Conservation (phyloP, 805 yeast genomes). For the Torulaspora delbrueckii region DNA sequence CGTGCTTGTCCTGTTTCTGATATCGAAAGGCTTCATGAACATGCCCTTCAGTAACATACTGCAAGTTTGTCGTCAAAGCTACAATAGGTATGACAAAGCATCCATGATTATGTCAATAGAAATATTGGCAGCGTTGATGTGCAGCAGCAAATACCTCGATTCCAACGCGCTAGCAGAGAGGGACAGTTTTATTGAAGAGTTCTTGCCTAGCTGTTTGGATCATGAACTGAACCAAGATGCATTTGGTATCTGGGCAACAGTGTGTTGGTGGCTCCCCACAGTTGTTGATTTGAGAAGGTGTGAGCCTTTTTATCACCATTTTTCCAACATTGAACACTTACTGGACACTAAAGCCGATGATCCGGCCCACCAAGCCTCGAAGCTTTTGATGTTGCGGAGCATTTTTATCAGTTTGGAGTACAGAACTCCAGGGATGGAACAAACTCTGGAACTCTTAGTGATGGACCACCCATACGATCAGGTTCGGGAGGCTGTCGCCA, state of each 20-base stretch:
- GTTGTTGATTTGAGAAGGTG: constrained; percentile 65
- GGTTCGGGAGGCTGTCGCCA: constrained; percentile 65
- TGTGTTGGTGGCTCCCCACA: constrained; percentile 68
- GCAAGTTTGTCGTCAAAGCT: constrained; percentile 44
- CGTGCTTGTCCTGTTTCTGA: constrained; percentile 45
- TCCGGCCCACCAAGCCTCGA: constrained; percentile 60
- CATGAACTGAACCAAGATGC: constrained; percentile 71
- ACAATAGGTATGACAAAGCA: constrained; percentile 64
- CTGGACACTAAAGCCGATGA: constrained; percentile 50
- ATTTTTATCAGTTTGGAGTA: constrained; percentile 48
- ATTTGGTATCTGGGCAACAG: constrained; percentile 65
- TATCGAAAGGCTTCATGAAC: constrained; percentile 38
- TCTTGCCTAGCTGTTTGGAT: constrained; percentile 44
- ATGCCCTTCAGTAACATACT: constrained; percentile 50
- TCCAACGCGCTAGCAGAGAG: constrained; percentile 35
- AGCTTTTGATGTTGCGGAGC: constrained; percentile 48
- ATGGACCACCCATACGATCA: constrained; percentile 64
- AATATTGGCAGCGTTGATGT: constrained; percentile 56
- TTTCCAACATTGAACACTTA: constrained; percentile 41
- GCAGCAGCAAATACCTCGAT: constrained; percentile 44
- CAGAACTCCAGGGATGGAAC: constrained; percentile 49
- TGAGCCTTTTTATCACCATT: constrained; percentile 44
- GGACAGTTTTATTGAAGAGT: constrained; percentile 44
- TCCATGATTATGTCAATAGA: constrained; percentile 74
- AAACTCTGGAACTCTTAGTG: constrained; percentile 39